Evolutionary conservation across 768 basidiomycete genomes (phyloP).

Genomic region (Trametes gibbosa): DNA sequence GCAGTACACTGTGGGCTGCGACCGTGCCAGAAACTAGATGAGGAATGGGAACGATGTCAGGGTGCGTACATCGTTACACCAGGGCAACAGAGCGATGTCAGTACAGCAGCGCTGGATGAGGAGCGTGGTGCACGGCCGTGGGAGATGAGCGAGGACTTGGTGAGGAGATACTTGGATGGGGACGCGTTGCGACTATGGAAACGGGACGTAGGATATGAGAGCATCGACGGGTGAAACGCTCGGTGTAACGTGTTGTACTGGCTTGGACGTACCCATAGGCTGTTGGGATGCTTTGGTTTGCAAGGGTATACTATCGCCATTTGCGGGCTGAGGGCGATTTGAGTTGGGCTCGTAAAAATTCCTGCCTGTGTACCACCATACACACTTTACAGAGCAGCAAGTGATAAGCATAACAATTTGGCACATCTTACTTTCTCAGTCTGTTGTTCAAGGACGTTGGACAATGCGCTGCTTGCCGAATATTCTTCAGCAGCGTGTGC

Average conservation of each 20-base stretch:
- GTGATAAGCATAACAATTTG: too few species aligned
- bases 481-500: conserved; percentile 9
- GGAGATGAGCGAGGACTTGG: conserved; percentile 31
- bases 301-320: too few species aligned
- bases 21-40: conserved; percentile 28
- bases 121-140: conserved; percentile 31
- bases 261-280: too few species aligned
- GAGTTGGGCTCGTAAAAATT: too few species aligned
- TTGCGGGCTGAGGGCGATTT: too few species aligned
- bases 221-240: too few species aligned
- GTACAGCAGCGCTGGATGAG: conserved; percentile 23
- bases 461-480: neutral
- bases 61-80: conserved; percentile 30
- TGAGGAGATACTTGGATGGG: conserved; percentile 24
- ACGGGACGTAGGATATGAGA: neutral
- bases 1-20: conserved; percentile 33
- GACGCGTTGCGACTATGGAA: conserved; percentile 27
- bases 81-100: conserved; percentile 23
- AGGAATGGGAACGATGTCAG: conserved; percentile 21
- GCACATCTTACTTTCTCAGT: too few species aligned
- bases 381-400: neutral
- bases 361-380: too few species aligned
- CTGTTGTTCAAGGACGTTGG: too few species aligned
- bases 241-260: too few species aligned
- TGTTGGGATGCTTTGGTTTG: too few species aligned